Conservation (phyloP, 257 asterid genomes). For the Datura wrightii region DNA sequence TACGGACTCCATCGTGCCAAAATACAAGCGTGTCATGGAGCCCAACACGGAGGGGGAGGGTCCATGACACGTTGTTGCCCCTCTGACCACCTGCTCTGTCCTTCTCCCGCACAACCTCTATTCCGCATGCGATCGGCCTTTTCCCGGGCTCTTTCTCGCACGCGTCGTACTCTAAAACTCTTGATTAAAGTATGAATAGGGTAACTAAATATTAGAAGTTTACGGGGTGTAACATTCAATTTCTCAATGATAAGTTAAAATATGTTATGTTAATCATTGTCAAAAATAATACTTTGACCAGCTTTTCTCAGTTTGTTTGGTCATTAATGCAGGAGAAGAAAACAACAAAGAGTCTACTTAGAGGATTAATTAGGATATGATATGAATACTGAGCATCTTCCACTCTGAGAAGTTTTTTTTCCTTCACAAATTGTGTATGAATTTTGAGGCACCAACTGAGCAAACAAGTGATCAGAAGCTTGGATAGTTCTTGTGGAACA, state of each 20-base stretch:
- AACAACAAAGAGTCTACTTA: conserved; percentile 84
- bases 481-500: neutral
- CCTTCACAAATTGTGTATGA: neutral
- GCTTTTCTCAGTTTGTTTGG: neutral
- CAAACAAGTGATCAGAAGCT: neutral
- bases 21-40: too few relatives aligned
- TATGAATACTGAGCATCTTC: conserved; percentile 74
- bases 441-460: neutral
- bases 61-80: too few relatives aligned
- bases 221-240: too few relatives aligned
- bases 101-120: too few relatives aligned
- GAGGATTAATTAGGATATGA: conserved; percentile 66
- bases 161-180: too few relatives aligned
- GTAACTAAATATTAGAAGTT: too few relatives aligned
- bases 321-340: conserved; percentile 67
- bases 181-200: too few relatives aligned
- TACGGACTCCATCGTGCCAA: too few relatives aligned
- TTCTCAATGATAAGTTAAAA: neutral
- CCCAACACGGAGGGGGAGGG: too few relatives aligned
- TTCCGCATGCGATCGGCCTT: too few relatives aligned
- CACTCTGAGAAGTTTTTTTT: conserved; percentile 46
- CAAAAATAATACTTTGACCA: neutral
- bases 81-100: too few relatives aligned
- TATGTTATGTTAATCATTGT: neutral
- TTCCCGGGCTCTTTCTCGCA: too few relatives aligned